Evolutionary conservation across 495 filamentous ascomycete species (phyloP).

Genomic region (Massariosphaeria phaeospora): DNA sequence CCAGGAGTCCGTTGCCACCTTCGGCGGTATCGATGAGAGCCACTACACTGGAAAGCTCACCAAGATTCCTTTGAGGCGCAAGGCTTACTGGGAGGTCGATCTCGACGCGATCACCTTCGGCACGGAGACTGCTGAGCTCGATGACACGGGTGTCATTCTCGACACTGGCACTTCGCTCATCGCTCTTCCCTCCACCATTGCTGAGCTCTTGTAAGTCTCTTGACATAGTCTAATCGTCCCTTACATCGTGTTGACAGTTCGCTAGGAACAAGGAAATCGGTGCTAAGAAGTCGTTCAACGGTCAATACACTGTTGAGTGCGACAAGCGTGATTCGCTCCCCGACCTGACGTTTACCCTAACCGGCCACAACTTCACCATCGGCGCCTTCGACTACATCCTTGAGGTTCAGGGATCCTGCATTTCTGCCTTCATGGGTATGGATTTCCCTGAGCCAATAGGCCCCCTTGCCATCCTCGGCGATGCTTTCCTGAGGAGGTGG

Average conservation of each 20-base stretch:
- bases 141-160: constrained; percentile 90
- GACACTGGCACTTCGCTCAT: constrained; percentile 99
- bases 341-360: constrained; percentile 81
- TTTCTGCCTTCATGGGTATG: constrained; percentile 97
- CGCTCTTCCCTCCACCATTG: constrained; percentile 84
- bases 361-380: constrained; percentile 88
- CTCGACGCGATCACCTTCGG: constrained; percentile 88
- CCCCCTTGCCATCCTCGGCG: constrained; percentile 91
- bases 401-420: constrained; percentile 90
- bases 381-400: constrained; percentile 88
- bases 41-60: constrained; percentile 88
- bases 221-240: too few species aligned
- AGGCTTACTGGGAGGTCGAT: constrained; percentile 99
- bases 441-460: constrained; percentile 90
- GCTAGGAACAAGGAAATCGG: constrained; percentile 89
- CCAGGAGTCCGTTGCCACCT: constrained; percentile 79
- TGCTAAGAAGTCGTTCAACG: constrained; percentile 92
- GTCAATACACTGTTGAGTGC: constrained; percentile 94
- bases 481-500: constrained; percentile 94
- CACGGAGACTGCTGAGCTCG: constrained; percentile 73
- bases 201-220: constrained; percentile 81
- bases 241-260: constrained; percentile 28
- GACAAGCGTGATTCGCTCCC: constrained; percentile 73
- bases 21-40: constrained; percentile 82
- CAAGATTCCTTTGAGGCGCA: constrained; percentile 89